Conservation (phyloP, 2,329 filamentous ascomycete species). For the Lecanicillium sp. region DNA sequence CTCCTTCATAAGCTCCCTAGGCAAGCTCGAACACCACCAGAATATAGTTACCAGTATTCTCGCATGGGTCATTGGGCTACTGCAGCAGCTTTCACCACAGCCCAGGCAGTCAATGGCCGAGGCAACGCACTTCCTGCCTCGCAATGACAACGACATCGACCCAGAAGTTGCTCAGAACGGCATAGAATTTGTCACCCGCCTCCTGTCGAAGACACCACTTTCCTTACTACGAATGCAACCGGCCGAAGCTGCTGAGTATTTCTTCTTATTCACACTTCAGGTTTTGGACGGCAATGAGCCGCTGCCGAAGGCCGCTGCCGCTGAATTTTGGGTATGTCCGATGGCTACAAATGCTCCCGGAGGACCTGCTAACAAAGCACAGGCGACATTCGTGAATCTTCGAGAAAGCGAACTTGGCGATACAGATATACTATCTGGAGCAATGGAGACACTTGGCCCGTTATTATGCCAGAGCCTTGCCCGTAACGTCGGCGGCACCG, state of each 20-base stretch:
- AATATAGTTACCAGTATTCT: constrained; percentile 45
- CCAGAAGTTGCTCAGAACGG: constrained; percentile 66
- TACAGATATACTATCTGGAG: constrained; percentile 31
- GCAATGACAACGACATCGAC: constrained; percentile 58
- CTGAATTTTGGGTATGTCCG: constrained; percentile 63
- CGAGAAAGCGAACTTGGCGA: constrained; percentile 1
- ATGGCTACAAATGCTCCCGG: no score
- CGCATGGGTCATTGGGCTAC: constrained; percentile 53
- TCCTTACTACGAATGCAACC: constrained; percentile 53
- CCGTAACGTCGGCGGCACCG: constrained; percentile 60
- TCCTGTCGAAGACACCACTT: constrained; percentile 53
- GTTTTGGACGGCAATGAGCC: constrained; percentile 65
- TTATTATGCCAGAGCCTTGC: constrained; percentile 52
- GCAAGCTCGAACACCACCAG: constrained; percentile 34
- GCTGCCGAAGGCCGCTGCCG: constrained; percentile 65
- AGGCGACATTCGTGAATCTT: constrained; percentile 10
- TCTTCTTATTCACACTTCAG: constrained; percentile 65
- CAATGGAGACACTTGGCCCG: constrained; percentile 54
- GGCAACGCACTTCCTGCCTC: not conserved
- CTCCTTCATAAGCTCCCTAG: constrained; percentile 57
- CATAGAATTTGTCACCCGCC: constrained; percentile 62
- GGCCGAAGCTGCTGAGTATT: constrained; percentile 49
- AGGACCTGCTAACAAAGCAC: not conserved
- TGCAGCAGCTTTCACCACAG: constrained; percentile 48
- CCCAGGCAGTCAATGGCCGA: not conserved